Conservation (phyloP, 176 grass and related monocot species). For the Panicum miliaceum region DNA sequence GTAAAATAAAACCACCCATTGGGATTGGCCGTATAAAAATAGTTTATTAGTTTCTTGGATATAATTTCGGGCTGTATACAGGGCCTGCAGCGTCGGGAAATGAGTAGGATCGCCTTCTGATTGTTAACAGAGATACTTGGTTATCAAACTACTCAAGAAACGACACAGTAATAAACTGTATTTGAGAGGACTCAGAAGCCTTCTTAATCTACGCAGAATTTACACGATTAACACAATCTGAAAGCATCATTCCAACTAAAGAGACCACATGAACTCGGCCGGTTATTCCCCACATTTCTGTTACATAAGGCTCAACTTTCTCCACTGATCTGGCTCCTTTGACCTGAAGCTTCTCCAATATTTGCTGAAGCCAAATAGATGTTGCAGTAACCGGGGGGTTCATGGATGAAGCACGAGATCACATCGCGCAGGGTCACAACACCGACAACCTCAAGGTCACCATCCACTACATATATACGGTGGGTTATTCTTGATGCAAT, state of each 20-base stretch:
- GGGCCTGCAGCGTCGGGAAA: not conserved
- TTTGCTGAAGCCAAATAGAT: conserved; percentile 41
- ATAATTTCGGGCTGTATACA: not conserved
- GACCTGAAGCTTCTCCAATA: conserved; percentile 38
- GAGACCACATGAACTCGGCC: not conserved
- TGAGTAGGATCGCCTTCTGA: not conserved
- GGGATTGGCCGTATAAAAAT: no score
- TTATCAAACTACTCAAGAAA: not conserved
- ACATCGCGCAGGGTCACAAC: conserved; percentile 89
- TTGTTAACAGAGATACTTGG: not conserved
- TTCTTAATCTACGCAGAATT: not conserved
- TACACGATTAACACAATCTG: conserved; percentile 18
- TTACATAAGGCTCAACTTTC: conserved; percentile 16
- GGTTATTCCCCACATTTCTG: conserved; percentile 4
- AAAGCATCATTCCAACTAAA: not conserved
- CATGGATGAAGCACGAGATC: conserved; percentile 88
- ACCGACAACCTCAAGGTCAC: conserved; percentile 56
- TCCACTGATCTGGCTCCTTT: conserved; percentile 10
- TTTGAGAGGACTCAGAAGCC: not conserved
- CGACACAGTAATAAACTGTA: not conserved
- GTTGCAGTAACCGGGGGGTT: conserved; percentile 73
- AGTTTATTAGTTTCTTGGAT: not conserved
- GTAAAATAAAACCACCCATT: no score
- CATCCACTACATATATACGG: conserved; percentile 79
- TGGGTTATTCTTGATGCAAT: conserved; percentile 83